Percentiles rank a stretch among this genome's conserved stretches.
These are phyloP conservation scores for Ceratocystis papillata DNA, from an alignment of 2,329 filamentous ascomycete genomes.

Conservation along the genomic window DNA sequence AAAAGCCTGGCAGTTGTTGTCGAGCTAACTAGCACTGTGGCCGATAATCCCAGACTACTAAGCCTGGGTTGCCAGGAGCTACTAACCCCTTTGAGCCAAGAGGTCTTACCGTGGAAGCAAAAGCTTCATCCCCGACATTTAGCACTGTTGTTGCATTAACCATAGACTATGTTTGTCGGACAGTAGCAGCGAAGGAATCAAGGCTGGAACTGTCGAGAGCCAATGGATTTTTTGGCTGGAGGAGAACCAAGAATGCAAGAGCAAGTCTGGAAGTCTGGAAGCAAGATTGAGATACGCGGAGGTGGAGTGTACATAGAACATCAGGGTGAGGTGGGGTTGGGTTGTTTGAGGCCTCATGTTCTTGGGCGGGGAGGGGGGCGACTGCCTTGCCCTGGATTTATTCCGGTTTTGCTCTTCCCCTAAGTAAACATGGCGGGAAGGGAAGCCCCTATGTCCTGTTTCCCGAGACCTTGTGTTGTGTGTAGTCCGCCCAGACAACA, in stretches of 20 bases:
- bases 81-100: background rate
- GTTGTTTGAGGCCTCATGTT: too few relatives aligned
- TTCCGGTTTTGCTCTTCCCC: too few relatives aligned
- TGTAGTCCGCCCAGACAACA: too few relatives aligned
- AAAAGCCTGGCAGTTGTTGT: background rate
- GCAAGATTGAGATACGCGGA: constrained; percentile 1
- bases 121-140: background rate
- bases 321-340: too few relatives aligned
- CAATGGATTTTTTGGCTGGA: background rate
- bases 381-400: too few relatives aligned
- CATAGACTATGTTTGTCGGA: background rate
- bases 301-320: background rate
- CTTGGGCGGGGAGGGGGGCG: too few relatives aligned
- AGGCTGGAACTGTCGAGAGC: background rate
- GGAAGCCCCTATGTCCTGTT: too few relatives aligned
- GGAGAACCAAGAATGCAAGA: background rate
- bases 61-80: background rate
- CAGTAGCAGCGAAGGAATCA: background rate
- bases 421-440: too few relatives aligned
- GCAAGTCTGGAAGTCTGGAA: background rate
- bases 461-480: too few relatives aligned
- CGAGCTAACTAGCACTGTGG: background rate
- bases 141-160: background rate
- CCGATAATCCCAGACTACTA: background rate
- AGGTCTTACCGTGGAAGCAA: background rate